Percentiles rank a stretch among this genome's conserved stretches.
These are phyloP conservation scores for Funneliformis caledonium DNA, from an alignment of 371 early-diverging fungal species.

Conservation along the genomic window DNA sequence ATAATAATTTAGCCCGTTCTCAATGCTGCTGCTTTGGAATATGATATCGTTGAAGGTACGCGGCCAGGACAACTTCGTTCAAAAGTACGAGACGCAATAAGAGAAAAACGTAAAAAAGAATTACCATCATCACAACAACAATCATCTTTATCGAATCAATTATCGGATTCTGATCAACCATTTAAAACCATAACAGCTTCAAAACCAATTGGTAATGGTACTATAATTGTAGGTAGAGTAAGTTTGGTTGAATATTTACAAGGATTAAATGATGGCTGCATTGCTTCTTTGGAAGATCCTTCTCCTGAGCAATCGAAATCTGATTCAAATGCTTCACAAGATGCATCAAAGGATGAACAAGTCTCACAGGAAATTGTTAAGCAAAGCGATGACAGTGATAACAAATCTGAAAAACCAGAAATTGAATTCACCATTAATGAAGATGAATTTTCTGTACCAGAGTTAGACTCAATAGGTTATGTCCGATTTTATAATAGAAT, in stretches of 20 bases:
- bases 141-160: not conserved
- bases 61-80: slow-evolving; percentile 59
- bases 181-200: slow-evolving; percentile 33
- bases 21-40: slow-evolving; percentile 71
- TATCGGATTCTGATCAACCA: slow-evolving; percentile 40
- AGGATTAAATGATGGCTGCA: slow-evolving; percentile 65
- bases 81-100: slow-evolving; percentile 60
- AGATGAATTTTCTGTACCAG: slow-evolving; percentile 49
- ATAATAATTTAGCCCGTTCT: slow-evolving; percentile 63
- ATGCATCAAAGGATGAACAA: not conserved
- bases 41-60: slow-evolving; percentile 66
- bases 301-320: slow-evolving; percentile 8
- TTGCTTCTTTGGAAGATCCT: slow-evolving; percentile 53
- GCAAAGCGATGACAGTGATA: slow-evolving; percentile 20
- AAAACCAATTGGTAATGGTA: slow-evolving; percentile 49
- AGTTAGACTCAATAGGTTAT: slow-evolving; percentile 65
- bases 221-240: slow-evolving; percentile 66
- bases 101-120: slow-evolving; percentile 49
- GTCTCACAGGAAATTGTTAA: slow-evolving; percentile 6
- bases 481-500: slow-evolving; percentile 69
- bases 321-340: not conserved
- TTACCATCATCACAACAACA: slow-evolving; percentile 5
- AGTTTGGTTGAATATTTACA: slow-evolving; percentile 62
- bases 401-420: not conserved
- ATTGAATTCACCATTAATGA: not conserved